These are phyloP conservation scores for Ceratocystis cubensis DNA, from an alignment of 2,329 filamentous ascomycete genomes.

Conservation along the genomic window DNA sequence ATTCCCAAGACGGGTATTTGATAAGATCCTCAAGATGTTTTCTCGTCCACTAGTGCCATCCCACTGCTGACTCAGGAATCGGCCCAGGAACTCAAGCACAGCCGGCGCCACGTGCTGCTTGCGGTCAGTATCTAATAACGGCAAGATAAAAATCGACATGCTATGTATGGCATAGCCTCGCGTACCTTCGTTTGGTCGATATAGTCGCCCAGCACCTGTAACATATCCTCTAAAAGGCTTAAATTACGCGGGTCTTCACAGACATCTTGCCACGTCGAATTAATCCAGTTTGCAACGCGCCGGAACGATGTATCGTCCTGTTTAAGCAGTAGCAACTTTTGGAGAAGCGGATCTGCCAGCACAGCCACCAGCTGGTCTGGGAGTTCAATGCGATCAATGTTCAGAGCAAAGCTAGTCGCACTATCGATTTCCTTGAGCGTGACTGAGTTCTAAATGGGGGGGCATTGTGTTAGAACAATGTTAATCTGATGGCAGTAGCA, in stretches of 20 bases:
- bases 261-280: constrained; percentile 43
- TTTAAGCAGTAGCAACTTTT: constrained; percentile 60
- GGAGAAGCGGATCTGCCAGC: constrained; percentile 61
- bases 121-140: background rate
- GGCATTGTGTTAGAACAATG: background rate
- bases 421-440: constrained; percentile 69
- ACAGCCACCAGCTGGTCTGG: constrained; percentile 72
- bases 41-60: constrained; percentile 44
- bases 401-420: constrained; percentile 55
- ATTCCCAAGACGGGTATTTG: constrained; percentile 40
- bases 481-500: background rate
- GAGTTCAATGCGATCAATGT: constrained; percentile 64
- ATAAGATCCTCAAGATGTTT: constrained; percentile 45
- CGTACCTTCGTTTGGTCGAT: constrained; percentile 43
- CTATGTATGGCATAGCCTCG: constrained; percentile 22
- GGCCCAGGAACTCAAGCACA: constrained; percentile 37
- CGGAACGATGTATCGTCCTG: constrained; percentile 40
- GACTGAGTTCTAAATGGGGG: constrained; percentile 38
- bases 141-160: background rate
- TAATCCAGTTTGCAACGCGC: constrained; percentile 48
- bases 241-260: constrained; percentile 40
- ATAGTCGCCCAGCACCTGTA: constrained; percentile 45
- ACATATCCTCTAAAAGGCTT: constrained; percentile 39
- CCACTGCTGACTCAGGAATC: constrained; percentile 46
- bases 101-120: constrained; percentile 36